Evolutionary conservation across 768 basidiomycete species (phyloP).

Genomic region (Mycena crocata): DNA sequence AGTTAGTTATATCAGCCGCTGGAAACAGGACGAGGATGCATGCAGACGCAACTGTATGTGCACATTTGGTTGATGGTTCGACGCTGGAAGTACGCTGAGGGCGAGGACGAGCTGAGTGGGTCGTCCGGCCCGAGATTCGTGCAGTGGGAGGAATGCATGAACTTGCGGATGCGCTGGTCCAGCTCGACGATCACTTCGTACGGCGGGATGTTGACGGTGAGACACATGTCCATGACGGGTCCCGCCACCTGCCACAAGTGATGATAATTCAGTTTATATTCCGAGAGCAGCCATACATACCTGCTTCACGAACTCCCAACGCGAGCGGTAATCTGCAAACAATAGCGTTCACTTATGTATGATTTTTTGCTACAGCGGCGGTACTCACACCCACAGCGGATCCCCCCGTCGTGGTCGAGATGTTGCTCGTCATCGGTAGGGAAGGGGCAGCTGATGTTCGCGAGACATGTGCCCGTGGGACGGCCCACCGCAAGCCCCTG

Average conservation of each 20-base stretch:
- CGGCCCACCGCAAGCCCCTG: constrained; percentile 12
- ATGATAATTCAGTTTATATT: no score
- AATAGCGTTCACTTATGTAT: background rate
- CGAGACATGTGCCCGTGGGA: constrained; percentile 7
- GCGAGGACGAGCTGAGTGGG: background rate
- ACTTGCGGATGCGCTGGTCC: constrained; percentile 20
- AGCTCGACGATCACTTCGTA: constrained; percentile 13
- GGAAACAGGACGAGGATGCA: background rate
- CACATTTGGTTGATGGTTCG: background rate
- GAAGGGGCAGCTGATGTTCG: constrained; percentile 15
- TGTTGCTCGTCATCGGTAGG: constrained; percentile 1
- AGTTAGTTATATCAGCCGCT: no score
- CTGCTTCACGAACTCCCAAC: constrained; percentile 22
- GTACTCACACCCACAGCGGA: background rate
- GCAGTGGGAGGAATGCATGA: constrained; percentile 13
- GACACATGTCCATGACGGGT: constrained; percentile 6
- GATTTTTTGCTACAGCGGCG: background rate
- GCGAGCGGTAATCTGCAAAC: constrained; percentile 6
- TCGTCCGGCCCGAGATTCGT: background rate
- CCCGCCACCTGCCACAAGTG: background rate
- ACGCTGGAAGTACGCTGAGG: constrained; percentile 3
- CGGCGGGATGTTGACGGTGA: background rate
- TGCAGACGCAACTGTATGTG: background rate
- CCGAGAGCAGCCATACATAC: background rate
- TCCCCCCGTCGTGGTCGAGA: background rate